These are phyloP conservation scores for Chionographis japonica DNA, from an alignment of 106 monocot species.

Conservation along the genomic window DNA sequence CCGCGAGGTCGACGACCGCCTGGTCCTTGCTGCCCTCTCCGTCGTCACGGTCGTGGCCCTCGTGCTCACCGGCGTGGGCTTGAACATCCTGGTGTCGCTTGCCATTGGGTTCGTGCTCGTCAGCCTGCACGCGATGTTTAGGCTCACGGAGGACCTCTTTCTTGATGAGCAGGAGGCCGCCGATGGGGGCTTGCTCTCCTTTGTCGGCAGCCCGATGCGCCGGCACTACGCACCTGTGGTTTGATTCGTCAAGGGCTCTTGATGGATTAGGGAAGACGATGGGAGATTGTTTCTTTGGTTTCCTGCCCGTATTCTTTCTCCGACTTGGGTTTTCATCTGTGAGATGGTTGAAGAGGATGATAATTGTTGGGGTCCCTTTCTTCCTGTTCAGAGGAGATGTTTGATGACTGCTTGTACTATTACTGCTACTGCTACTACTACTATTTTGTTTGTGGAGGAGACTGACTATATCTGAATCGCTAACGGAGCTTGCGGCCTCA, in stretches of 20 bases:
- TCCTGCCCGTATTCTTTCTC: no score
- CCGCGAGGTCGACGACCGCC: conserved; percentile 16
- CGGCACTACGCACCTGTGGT: not conserved
- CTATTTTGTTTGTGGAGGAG: no score
- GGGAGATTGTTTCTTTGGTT: no score
- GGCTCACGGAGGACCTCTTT: conserved; percentile 37
- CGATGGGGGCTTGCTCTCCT: conserved; percentile 19
- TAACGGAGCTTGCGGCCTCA: no score
- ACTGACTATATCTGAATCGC: no score
- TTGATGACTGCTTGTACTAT: no score
- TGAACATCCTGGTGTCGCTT: conserved; percentile 29
- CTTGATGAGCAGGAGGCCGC: conserved; percentile 31
- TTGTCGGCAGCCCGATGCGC: conserved; percentile 21
- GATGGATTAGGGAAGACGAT: no score
- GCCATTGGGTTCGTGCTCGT: conserved; percentile 18
- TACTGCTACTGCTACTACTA: no score
- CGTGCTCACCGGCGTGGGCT: conserved; percentile 23
- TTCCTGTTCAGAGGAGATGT: no score
- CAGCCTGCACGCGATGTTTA: conserved; percentile 21
- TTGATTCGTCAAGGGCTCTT: not conserved
- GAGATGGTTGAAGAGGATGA: no score
- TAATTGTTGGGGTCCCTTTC: no score
- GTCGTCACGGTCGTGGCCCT: conserved; percentile 26
- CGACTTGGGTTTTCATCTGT: no score
- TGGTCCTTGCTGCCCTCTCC: conserved; percentile 16